Conservation (phyloP, 2,329 filamentous ascomycete species). For the Calonectria ilicicola region DNA sequence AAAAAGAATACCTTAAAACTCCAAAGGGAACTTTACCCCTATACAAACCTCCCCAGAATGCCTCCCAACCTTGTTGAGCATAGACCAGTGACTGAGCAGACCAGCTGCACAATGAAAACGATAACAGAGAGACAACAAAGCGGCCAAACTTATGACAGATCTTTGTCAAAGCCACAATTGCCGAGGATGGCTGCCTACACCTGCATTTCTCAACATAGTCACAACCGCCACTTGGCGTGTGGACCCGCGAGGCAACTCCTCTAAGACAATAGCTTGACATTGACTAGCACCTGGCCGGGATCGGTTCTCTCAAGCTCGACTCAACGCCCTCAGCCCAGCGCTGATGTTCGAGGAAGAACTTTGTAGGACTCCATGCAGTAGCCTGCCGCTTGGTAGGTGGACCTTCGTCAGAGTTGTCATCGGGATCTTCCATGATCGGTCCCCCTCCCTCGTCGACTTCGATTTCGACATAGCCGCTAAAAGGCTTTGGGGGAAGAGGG, state of each 20-base stretch:
- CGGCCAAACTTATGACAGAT: neutral
- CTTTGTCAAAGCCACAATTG: neutral
- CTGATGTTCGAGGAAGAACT: neutral
- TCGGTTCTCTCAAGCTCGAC: constrained; percentile 21
- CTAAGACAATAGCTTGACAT: neutral
- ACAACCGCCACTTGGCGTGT: constrained; percentile 6
- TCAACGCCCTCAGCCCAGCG: constrained; percentile 11
- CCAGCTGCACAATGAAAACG: neutral
- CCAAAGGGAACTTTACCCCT: neutral
- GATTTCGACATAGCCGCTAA: no score
- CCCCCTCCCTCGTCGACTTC: no score
- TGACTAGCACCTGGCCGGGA: neutral
- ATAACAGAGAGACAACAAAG: neutral
- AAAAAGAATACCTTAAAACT: neutral
- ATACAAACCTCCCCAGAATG: neutral
- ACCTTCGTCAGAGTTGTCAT: constrained; percentile 8
- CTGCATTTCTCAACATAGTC: constrained; percentile 4
- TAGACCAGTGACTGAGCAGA: neutral
- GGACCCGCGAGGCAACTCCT: neutral
- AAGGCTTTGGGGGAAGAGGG: no score
- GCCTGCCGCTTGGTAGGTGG: neutral
- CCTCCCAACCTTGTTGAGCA: neutral
- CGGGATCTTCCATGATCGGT: neutral
- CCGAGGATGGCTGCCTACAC: neutral
- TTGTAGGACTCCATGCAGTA: neutral